Evolutionary conservation across 345 rosid species (phyloP), one percentile per base, ranked within the genome.

Genomic region (Gossypium rotundifolium): DNA sequence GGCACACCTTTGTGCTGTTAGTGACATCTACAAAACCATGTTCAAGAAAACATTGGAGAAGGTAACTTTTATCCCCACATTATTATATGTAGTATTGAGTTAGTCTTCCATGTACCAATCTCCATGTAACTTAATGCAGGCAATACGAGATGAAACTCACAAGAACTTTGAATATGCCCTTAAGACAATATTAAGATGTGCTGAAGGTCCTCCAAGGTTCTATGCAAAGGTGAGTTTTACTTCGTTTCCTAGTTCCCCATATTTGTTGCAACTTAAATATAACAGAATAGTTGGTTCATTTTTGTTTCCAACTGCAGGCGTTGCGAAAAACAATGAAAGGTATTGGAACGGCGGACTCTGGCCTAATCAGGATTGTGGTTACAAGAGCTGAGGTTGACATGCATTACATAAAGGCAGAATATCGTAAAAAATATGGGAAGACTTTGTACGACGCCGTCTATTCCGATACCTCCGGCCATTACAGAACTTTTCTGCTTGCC

Each of bases 371-470:
- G 79, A 62, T 84, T 52, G 61, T 87, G 14, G 81, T 85, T 12
- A 88, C 90, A 2, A 90, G 91, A 72, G 80, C 85, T 20, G 91
- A 87, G 78, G 59, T 87, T 17, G 93, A 90, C 68, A 80, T 87
- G 93, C 84, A 88, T 18, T 65, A 74, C 18, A 85, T 90, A 11
- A 82, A 79, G 72, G 78, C 60, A 6, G 91, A 86, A 23, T 88
- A 87, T 59, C 76, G 69, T 0, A 88, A 85, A 77, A 84, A 78
- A 67, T 88, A 87, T 74, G 82, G 81, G 54, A 87, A 84, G 75
- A 76, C 81, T 7, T 74, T 90, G 82, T 53, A 68, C 66, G 87
- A 82, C 12, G 90, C 82, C 29, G 85, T 88, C 60, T 83, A 81
- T 73, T 90, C 92, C 11, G 92, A 90, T 68, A 88, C 92, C 29